Evolutionary conservation across 257 asterid genomes (phyloP), one percentile per base, ranked within the genome.

Genomic region (Agastache rugosa): DNA sequence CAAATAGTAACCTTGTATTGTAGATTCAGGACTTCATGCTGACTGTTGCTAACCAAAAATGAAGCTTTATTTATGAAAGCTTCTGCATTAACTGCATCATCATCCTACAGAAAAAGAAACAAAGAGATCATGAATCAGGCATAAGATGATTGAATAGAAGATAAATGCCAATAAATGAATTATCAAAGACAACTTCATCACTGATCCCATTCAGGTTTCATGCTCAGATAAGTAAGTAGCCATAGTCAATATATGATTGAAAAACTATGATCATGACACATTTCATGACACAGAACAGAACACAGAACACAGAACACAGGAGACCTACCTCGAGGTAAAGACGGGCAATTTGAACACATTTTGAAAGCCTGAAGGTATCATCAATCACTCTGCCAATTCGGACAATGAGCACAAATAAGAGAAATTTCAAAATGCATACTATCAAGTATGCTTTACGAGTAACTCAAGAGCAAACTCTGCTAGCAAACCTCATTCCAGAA

Each of bases 31-130:
- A 87, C 98, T 84, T 95, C 98, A 29, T 92, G 96, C 75, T 83
- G 91, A 82, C 97, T 89, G 86, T 76, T 91, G 93, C 89, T 95
- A 74, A 95, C 97, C 81, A 90, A 77, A 85, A 92, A 95, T 67
- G 99, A 95, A 82, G 98, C 99, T 85, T 95, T 95, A 77, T 93
- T 91, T 55, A 95, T 95, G 81, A 95, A 95, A 69, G 96, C 96
- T 84, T 95, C 99, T 14, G 99, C 99, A 86, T 88, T 92, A 72
- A 90, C 96, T 19, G 99, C 97, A 80, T 92, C 99, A 73, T 95
- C 99, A 83, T 95, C 99, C 99, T 95, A 82, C 73, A 83, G 72
- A 67, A 39, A 66, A 72, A 73, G 45, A 63, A 77, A 74, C 70
- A 27, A 45, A 53, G 69, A 74, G 54, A 50, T 47, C 67, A 53